phyloP scores from a whole-genome alignment of 2,329 filamentous ascomycete genomes.

The Paecilomyces niveus region DNA sequence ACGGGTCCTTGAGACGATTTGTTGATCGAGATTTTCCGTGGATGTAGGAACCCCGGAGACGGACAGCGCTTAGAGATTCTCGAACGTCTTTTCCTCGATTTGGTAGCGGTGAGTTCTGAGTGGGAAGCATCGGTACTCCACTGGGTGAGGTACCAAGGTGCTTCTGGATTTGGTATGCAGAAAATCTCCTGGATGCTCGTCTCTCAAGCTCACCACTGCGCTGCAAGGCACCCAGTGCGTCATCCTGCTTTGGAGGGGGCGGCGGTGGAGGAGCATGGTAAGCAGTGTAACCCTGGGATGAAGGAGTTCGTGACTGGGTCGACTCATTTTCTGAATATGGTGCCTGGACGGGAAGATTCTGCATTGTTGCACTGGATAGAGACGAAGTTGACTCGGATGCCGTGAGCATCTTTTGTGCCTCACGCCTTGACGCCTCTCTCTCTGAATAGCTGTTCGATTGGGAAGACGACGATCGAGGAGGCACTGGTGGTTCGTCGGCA shows the following conservation, averaged over 20 bases:
- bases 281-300: conserved; percentile 18
- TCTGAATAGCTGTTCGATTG: conserved; percentile 27
- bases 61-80: conserved; percentile 72
- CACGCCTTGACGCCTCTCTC: conserved; percentile 32
- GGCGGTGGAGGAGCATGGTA: conserved; percentile 59
- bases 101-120: conserved; percentile 47
- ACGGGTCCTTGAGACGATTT: conserved; percentile 49
- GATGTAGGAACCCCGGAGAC: conserved; percentile 50
- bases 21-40: conserved; percentile 47
- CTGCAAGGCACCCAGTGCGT: conserved; percentile 84
- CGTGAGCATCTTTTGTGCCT: conserved; percentile 28
- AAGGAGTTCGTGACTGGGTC: conserved; percentile 17
- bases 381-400: conserved; percentile 13
- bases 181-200: conserved; percentile 86
- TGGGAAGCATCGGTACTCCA: conserved; percentile 77
- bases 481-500: conserved; percentile 23
- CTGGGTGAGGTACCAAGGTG: conserved; percentile 74
- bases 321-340: conserved; percentile 61
- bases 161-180: conserved; percentile 93
- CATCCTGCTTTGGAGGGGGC: conserved; percentile 76
- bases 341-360: conserved; percentile 66
- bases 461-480: conserved; percentile 15
- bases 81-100: conserved; percentile 70
- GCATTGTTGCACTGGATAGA: conserved; percentile 63
- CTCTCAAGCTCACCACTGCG: conserved; percentile 87